Conservation (phyloP, 495 filamentous ascomycete species). For the Lophiostoma macrostomum region DNA sequence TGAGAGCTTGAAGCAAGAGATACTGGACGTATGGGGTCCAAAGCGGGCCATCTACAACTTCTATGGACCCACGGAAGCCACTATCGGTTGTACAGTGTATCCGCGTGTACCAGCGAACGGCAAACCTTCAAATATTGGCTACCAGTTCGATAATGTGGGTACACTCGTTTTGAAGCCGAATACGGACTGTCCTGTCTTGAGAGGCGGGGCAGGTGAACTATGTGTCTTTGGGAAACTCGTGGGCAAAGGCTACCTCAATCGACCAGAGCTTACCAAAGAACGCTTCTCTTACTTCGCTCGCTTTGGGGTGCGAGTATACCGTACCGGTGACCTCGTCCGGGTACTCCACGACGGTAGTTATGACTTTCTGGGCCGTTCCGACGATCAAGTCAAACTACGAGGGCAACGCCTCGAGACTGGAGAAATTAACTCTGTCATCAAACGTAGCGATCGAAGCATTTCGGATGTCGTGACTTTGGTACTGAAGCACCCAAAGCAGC, state of each 20-base stretch:
- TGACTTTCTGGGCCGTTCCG: conserved; percentile 69
- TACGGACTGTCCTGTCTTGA: conserved; percentile 64
- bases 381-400: conserved; percentile 77
- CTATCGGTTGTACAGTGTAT: conserved; percentile 82
- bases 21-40: conserved; percentile 66
- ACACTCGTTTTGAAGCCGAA: conserved; percentile 72
- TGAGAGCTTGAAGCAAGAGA: conserved; percentile 68
- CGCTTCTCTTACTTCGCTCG: conserved; percentile 56
- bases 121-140: conserved; percentile 80
- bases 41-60: conserved; percentile 67
- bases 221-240: conserved; percentile 84
- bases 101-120: conserved; percentile 66
- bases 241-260: conserved; percentile 81
- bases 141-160: conserved; percentile 76
- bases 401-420: conserved; percentile 74
- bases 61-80: conserved; percentile 84
- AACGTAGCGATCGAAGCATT: conserved; percentile 44
- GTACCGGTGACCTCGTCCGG: conserved; percentile 76
- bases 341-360: conserved; percentile 67
- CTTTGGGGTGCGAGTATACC: conserved; percentile 60
- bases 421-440: conserved; percentile 70
- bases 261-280: conserved; percentile 63
- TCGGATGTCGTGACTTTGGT: conserved; percentile 65
- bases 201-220: conserved; percentile 81
- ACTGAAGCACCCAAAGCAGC: conserved; percentile 57